A percentile compares a stretch with the other conserved stretches of the same genome.
These are phyloP conservation scores for Saccharomycopsis olivae DNA, from an alignment of 805 yeast genomes.

Conservation along the genomic window DNA sequence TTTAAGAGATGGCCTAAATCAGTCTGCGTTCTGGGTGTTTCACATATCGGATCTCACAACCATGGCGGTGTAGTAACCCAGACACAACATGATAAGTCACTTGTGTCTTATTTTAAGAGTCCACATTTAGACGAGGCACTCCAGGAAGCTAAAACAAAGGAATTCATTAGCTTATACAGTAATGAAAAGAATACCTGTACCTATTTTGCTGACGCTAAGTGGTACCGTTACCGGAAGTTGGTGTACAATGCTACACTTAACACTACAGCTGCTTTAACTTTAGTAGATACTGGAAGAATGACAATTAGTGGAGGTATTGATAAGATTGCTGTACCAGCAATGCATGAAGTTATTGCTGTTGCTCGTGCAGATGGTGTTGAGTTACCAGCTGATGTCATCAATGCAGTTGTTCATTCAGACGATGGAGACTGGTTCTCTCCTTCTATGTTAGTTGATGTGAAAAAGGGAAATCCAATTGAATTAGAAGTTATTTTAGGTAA, in stretches of 20 bases:
- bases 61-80: slow-evolving; percentile 40
- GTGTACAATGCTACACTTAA: slow-evolving; percentile 62
- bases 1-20: slow-evolving; percentile 39
- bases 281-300: slow-evolving; percentile 46
- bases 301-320: slow-evolving; percentile 33
- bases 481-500: slow-evolving; percentile 65
- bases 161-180: slow-evolving; percentile 32
- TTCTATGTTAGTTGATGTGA: slow-evolving; percentile 61
- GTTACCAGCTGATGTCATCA: slow-evolving; percentile 37
- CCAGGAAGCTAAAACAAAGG: slow-evolving; percentile 30
- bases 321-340: slow-evolving; percentile 41
- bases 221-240: slow-evolving; percentile 54
- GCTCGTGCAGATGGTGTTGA: slow-evolving; percentile 61
- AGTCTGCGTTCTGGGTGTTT: slow-evolving; percentile 48
- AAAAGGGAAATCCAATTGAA: slow-evolving; percentile 60
- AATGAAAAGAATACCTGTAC: slow-evolving; percentile 32
- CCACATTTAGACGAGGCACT: slow-evolving; percentile 32
- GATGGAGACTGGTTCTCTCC: slow-evolving; percentile 53
- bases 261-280: slow-evolving; percentile 48
- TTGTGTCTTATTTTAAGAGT: slow-evolving; percentile 42
- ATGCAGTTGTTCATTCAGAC: slow-evolving; percentile 43
- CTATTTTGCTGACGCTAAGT: slow-evolving; percentile 36
- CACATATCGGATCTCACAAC: slow-evolving; percentile 51
- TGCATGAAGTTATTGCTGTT: slow-evolving; percentile 53
- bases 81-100: slow-evolving; percentile 36